Base-by-base conservation (phyloP, 192 early-diverging fungal species). In the Phycomyces blakesleeanus region DNA sequence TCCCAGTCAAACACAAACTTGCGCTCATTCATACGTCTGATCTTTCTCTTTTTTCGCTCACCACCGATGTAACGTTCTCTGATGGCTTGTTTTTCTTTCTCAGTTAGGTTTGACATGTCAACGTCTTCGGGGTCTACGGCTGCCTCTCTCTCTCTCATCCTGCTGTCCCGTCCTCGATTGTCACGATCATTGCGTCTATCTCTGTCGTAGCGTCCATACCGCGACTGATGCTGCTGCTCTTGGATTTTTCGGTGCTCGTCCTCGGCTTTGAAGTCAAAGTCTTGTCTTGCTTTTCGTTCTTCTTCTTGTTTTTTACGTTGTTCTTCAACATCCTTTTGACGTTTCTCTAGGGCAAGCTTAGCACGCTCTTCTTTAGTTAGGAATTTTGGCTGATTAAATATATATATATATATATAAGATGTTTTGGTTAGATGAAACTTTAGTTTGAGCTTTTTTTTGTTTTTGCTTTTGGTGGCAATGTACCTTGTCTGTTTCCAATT, bases 1-100 rank as follows among this genome's bases (percentile, higher is more conserved):
- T 90, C 92, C 97, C 97, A 99, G 71, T 96, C 97, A 81, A 99
- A 99, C 15, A 93, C 91, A 74, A 99, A 97, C 68, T 94, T 95
- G 55, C 94, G 91, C 55, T 97, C 93, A 64, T 93, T 92, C 80
- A 91, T 89, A 61, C 81, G 83, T 14, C 96, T 87, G 54, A 88
- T 78, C 63, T 86, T 88, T 27, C 93, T 83, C 61, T 86, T 83
- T 57, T 80, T 78, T 12, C 86, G 77, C 41, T 93, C 91, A 44
- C 84, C 87, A 7, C 87, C 91, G 83, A 96, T 86, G 66, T 96
- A 99, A 4, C 90, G 88, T 66, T 88, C 76, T 55, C 72, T 51
- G 51, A 76, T 69, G 9, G 74, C 76, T 16, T 78, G 65, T 53
- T 68, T 68, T 26, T 75, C 75, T 40, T 75, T 77, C 18, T 75